Base-by-base conservation (phyloP, 1,284 basidiomycete genomes). In the Ceratobasidium sp. region DNA sequence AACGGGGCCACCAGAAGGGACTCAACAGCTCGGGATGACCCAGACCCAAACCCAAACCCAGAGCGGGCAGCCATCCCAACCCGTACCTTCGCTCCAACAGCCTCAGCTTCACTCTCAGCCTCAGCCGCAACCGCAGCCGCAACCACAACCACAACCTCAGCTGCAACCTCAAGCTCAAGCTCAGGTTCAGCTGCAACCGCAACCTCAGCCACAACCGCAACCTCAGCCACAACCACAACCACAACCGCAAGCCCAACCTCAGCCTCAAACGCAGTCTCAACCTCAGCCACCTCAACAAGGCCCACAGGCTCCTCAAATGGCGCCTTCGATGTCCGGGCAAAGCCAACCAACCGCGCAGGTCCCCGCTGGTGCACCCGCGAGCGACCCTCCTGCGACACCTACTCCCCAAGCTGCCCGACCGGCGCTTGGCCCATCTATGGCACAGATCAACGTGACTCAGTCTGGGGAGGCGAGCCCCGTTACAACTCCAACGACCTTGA, bases 391-490 rank as follows among this genome's bases (percentile, higher is more conserved):
- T 18, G 18, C 64, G 18, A n/a, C 70, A 50, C 16, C 73, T 38
- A 44, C 73, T 16, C 38, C 57, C 14, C 69, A 50, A 4, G 18
- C 38, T 41, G 41, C 74, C 14, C 74, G 74, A 38, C 52, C 54
- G 18, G 16, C 65, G 16, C 23, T 48, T 20, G 65, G 48, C n/a
- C 74, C 64, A 41, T 76, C 65, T 12, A 76, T 76, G 74, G 74
- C 74, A 27, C 65, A 66, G 65, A 76, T 76, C 35, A 76, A 76
- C 18, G 54, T 55, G 54, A 59, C 69, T 20, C 54, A 71, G 18
- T 71, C 69, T 27, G 69, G 30, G 5, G 48, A 23, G n/a, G 59
- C 46, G 30, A 76, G 64, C 23, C 74, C 50, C 8, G 54, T 50
- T 35, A 62, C 62, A 30, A 67, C 35, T 20, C 60, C 73, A 14